phyloP scores from a whole-genome alignment of 2,329 filamentous ascomycete species.

The Chaetomiaceae sp. region DNA sequence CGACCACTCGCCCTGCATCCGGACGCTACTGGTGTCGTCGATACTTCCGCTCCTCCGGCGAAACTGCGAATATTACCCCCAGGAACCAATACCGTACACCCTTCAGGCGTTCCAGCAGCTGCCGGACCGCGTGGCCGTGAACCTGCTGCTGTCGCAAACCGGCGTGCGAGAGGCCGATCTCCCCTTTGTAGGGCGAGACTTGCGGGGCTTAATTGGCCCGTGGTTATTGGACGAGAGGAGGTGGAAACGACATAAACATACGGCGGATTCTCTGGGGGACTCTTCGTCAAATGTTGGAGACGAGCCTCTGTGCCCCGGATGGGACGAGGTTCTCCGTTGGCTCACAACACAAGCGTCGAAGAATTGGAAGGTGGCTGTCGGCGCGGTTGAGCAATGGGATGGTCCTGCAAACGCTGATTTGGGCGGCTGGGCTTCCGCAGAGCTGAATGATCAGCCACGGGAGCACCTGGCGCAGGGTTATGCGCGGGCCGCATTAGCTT shows the following conservation, averaged over 20 bases:
- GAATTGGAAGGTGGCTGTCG: constrained; percentile 57
- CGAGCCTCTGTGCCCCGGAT: constrained; percentile 48
- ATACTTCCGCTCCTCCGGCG: constrained; percentile 63
- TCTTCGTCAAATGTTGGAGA: constrained; percentile 23
- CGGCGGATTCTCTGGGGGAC: constrained; percentile 19
- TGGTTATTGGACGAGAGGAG: constrained; percentile 64
- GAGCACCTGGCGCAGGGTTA: constrained; percentile 57
- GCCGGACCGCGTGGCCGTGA: constrained; percentile 52
- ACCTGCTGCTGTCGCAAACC: constrained; percentile 55
- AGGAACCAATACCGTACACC: constrained; percentile 41
- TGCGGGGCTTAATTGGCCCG: constrained; percentile 62
- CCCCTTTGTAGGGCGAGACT: constrained; percentile 51
- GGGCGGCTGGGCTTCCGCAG: constrained; percentile 50
- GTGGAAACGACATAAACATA: constrained; percentile 37
- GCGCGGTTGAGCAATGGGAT: constrained; percentile 64
- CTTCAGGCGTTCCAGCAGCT: constrained; percentile 59
- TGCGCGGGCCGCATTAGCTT: constrained; percentile 60
- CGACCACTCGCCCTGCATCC: constrained; percentile 52
- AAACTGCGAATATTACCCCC: constrained; percentile 63
- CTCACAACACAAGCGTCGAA: constrained; percentile 52
- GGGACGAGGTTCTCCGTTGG: constrained; percentile 66
- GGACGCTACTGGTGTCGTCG: constrained; percentile 62
- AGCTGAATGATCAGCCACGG: constrained; percentile 55
- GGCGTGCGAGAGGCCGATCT: constrained; percentile 35
- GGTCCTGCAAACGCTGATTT: constrained; percentile 66